phyloP scores from a whole-genome alignment of 2,329 filamentous ascomycete genomes.

The Calonectria hawksworthii region DNA sequence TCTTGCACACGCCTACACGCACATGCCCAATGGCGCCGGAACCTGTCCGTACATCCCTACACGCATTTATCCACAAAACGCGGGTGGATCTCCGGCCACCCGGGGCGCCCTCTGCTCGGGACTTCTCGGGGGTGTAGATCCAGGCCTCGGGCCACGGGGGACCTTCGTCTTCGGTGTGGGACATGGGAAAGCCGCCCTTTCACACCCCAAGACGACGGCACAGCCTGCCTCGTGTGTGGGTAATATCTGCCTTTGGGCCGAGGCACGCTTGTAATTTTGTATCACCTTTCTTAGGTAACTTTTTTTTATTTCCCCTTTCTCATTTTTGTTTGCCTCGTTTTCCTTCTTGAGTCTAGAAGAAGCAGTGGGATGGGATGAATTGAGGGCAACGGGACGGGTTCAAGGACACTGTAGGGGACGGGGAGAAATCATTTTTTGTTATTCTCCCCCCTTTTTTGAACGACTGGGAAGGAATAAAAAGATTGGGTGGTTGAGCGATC shows the following conservation, averaged over 20 bases:
- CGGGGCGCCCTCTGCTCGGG: slow-evolving; percentile 39
- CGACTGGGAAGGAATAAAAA: slow-evolving; percentile 10
- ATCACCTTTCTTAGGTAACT: slow-evolving; percentile 2
- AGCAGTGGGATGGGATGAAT: not conserved
- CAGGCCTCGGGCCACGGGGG: slow-evolving; percentile 38
- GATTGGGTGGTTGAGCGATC: slow-evolving; percentile 15
- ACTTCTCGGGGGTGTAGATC: slow-evolving; percentile 34
- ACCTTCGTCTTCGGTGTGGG: slow-evolving; percentile 4
- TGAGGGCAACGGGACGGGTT: not conserved
- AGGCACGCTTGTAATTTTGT: slow-evolving; percentile 29
- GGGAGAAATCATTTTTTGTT: not conserved
- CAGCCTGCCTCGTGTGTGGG: not conserved
- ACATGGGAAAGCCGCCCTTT: not conserved
- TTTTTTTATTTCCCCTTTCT: slow-evolving; percentile 11
- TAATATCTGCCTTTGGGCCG: slow-evolving; percentile 38
- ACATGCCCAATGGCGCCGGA: slow-evolving; percentile 26
- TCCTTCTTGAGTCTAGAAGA: not conserved
- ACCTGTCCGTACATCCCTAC: slow-evolving; percentile 34
- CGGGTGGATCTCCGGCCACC: slow-evolving; percentile 42
- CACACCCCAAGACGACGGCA: not conserved
- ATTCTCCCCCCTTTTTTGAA: not conserved
- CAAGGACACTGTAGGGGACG: not conserved
- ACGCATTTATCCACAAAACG: slow-evolving; percentile 34
- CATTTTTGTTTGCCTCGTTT: slow-evolving; percentile 8
- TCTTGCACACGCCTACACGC: slow-evolving; percentile 9